Base-by-base conservation (phyloP, 1,284 basidiomycete species). In the Pseudozyma thailandica region DNA sequence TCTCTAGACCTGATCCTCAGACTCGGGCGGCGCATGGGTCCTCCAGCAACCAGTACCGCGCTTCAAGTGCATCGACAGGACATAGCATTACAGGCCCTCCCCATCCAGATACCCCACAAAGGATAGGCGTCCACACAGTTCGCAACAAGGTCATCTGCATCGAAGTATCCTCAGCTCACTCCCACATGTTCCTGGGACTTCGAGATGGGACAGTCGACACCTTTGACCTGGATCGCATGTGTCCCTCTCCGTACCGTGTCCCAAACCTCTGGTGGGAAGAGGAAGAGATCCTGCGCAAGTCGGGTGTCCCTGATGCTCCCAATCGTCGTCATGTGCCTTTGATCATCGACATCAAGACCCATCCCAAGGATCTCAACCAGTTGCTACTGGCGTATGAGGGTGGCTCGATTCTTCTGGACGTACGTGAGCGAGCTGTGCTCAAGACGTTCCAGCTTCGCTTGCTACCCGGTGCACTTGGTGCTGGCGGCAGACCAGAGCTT, bases 371-470 rank as follows among this genome's bases (percentile, higher is more conserved):
- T 78, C 82, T 94, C 38, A 92, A 92, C 79, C 85, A 90, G 18
- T 75, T 94, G 8, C 89, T 95, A 47, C 85, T 95, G 25, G 92
- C 89, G 2, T 94, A 93, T 83, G 89, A 90, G 85, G 91, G 91
- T 88, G 77, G 68, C 84, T 75, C 72, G 1, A 65, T 78, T 13
- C 64, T 82, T 0, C 68, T 80, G 35, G 77, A 80, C 38, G 49
- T 82, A 31, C 74, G 70, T 33, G 68, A 75, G 45, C 65, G 68
- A n/a, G 49, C 68, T 0, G 74, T 77, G 26, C 54, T 80, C 42
- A 62, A 60, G 28, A 73, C 78, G 18, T 82, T 60, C 41, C 77
- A 76, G 39, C 60, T 82, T 6, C 65, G 78, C 10, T 50, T 81
- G 6, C 62, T 82, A 3, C 80, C 80, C 2, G 79, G 80, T 15